Conservation (phyloP, 2,329 filamentous ascomycete genomes). For the Fusarium cyanostomum region DNA sequence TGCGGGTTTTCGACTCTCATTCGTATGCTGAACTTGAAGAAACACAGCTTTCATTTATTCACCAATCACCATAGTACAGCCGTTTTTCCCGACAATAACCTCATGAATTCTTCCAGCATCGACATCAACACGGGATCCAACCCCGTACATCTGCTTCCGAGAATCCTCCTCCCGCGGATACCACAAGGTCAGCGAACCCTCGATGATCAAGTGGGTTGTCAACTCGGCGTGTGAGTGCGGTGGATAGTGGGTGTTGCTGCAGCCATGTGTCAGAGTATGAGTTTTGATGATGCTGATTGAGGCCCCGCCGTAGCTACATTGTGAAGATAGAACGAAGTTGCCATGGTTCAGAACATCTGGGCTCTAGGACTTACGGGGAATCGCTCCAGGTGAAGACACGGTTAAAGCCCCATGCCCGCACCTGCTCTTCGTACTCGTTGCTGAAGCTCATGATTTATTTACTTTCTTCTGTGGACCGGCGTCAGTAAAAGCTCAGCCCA, state of each 20-base stretch:
- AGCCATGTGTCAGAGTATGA: slow-evolving; percentile 14
- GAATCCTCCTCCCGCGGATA: slow-evolving; percentile 68
- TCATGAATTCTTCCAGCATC: slow-evolving; percentile 71
- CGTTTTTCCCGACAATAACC: slow-evolving; percentile 72
- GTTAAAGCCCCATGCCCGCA: slow-evolving; percentile 74
- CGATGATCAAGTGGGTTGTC: slow-evolving; percentile 75
- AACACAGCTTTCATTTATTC: slow-evolving; percentile 52
- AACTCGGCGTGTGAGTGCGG: slow-evolving; percentile 72
- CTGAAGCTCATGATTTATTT: slow-evolving; percentile 40
- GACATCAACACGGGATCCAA: slow-evolving; percentile 72
- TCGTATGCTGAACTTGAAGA: background rate
- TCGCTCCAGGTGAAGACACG: slow-evolving; percentile 79
- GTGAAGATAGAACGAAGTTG: background rate
- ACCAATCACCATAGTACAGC: slow-evolving; percentile 75
- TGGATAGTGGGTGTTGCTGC: slow-evolving; percentile 72
- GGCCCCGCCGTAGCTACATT: slow-evolving; percentile 2
- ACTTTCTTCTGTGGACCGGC: background rate
- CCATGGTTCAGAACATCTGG: background rate
- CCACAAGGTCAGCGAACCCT: slow-evolving; percentile 71
- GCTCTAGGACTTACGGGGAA: slow-evolving; percentile 64
- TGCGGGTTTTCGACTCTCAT: no score
- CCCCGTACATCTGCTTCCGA: slow-evolving; percentile 66
- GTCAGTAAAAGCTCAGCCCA: background rate
- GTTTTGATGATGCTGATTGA: slow-evolving; percentile 6
- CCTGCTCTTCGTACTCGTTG: slow-evolving; percentile 61